Conservation (phyloP, 345 rosid genomes). For the Syzygium grande region DNA sequence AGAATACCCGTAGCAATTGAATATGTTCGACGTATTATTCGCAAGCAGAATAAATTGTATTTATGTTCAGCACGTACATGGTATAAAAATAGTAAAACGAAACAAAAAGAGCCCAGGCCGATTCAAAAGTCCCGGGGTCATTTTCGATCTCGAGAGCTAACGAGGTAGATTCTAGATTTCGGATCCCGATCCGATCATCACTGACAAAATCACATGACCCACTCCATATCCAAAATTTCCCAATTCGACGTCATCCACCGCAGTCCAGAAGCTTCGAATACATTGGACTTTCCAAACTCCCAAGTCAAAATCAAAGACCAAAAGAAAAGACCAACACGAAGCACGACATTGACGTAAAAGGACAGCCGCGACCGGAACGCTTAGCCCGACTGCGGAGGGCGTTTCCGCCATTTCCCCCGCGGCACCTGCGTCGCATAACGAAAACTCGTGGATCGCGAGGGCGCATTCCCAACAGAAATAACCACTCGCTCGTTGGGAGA, state of each 20-base stretch:
- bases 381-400: rapidly evolving
- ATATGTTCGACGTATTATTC: background rate
- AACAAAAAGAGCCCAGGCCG: background rate
- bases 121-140: background rate
- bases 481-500: background rate
- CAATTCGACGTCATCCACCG: background rate
- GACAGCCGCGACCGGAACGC: background rate
- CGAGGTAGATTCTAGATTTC: background rate
- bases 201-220: background rate
- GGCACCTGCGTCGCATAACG: background rate
- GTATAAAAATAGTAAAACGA: background rate
- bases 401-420: background rate
- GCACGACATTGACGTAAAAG: background rate
- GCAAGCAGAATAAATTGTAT: background rate
- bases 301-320: background rate
- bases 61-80: background rate
- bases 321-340: background rate
- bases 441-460: background rate
- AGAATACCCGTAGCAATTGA: rapidly evolving
- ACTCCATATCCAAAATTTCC: background rate
- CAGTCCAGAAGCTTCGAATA: background rate
- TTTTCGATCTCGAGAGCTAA: background rate
- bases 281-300: background rate
- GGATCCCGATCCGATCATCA: background rate
- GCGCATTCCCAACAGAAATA: background rate